phyloP scores from a whole-genome alignment of 345 rosid genomes.

The Eucalyptus regnans region DNA sequence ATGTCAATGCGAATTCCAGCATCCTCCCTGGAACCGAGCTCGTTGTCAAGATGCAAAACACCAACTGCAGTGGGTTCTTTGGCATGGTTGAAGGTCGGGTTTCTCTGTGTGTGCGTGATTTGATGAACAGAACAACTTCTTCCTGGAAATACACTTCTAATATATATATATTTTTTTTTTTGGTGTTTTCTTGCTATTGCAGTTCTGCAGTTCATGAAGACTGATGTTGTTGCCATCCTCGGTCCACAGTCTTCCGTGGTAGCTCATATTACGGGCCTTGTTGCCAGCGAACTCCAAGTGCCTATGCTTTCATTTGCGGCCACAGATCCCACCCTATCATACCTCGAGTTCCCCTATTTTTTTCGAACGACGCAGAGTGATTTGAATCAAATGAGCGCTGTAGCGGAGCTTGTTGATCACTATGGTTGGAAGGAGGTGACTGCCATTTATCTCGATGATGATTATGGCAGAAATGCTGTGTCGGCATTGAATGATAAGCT shows the following conservation, averaged over 20 bases:
- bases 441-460: conserved; percentile 75
- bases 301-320: conserved; percentile 82
- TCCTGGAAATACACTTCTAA: neutral
- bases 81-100: conserved; percentile 83
- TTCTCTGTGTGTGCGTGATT: neutral
- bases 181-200: neutral
- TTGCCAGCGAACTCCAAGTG: conserved; percentile 68
- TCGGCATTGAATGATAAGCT: conserved; percentile 74
- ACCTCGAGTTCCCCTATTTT: conserved; percentile 81
- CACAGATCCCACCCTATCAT: conserved; percentile 82
- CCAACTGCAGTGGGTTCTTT: conserved; percentile 80
- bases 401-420: conserved; percentile 53
- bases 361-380: conserved; percentile 75
- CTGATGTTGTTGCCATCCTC: conserved; percentile 52
- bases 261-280: conserved; percentile 55
- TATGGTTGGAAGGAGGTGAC: conserved; percentile 83
- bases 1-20: conserved; percentile 60
- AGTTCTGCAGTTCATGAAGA: conserved; percentile 89
- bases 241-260: conserved; percentile 92
- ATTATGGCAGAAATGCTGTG: conserved; percentile 73
- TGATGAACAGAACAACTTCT: neutral
- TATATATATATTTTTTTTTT: neutral
- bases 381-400: conserved; percentile 72
- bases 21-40: conserved; percentile 54
- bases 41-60: conserved; percentile 23